Percentiles rank a stretch among this genome's conserved stretches.
These are phyloP conservation scores for Mallotus nudiflorus DNA, from an alignment of 345 rosid genomes.

Conservation along the genomic window DNA sequence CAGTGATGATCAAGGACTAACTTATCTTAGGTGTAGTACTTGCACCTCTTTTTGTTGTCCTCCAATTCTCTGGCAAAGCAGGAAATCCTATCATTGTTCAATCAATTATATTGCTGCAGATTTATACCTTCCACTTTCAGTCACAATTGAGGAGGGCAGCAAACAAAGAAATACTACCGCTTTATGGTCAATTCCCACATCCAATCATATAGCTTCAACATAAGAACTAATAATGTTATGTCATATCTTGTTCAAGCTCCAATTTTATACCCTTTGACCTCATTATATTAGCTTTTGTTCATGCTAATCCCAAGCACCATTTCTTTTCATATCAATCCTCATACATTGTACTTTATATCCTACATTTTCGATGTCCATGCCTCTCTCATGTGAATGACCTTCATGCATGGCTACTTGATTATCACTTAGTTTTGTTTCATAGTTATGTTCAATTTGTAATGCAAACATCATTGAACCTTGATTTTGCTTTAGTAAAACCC, in stretches of 20 bases:
- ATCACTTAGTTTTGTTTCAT: not conserved
- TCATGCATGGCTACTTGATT: too few species aligned
- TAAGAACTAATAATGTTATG: not conserved
- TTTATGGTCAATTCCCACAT: not conserved
- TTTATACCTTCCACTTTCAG: not conserved
- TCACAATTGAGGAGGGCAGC: not conserved
- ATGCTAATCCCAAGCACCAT: not conserved
- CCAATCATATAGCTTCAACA: not conserved
- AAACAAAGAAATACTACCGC: not conserved
- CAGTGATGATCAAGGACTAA: not conserved
- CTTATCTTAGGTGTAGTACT: not conserved
- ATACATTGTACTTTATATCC: too few species aligned
- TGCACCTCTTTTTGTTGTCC: not conserved
- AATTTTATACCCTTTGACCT: too few species aligned
- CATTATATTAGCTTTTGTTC: not conserved
- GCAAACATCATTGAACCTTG: not conserved
- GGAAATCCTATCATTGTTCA: not conserved
- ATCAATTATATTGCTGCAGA: not conserved
- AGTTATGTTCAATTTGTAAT: not conserved
- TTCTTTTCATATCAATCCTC: not conserved
- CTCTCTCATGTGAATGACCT: not conserved
- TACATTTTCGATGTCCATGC: not conserved
- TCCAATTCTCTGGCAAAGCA: not conserved
- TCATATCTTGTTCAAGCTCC: not conserved
- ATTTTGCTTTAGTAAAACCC: too few species aligned